These are phyloP conservation scores for Globisporangium emineosum DNA, from an alignment of 352 stramenopile genomes.

Conservation along the genomic window DNA sequence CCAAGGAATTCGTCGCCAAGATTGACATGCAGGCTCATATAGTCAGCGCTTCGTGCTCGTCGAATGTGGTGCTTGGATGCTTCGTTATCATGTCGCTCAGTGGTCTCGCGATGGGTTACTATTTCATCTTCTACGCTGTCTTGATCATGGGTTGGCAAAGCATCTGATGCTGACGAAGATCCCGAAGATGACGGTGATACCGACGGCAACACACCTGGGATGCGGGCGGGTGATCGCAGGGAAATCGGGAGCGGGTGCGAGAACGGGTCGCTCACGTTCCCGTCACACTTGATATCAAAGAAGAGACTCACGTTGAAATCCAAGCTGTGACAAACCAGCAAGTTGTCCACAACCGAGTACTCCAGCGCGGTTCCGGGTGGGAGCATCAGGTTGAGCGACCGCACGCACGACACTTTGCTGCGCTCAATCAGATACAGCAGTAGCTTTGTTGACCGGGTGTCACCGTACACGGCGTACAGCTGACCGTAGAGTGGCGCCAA, in stretches of 20 bases:
- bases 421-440: conserved; percentile 68
- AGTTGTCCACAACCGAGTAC: conserved; percentile 80
- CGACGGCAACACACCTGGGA: background rate
- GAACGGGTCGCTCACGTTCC: conserved; percentile 58
- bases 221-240: conserved; percentile 24
- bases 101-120: background rate
- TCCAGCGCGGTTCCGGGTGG: conserved; percentile 49
- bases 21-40: conserved; percentile 15
- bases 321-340: conserved; percentile 79
- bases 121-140: background rate
- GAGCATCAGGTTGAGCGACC: conserved; percentile 70
- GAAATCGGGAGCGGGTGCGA: conserved; percentile 69
- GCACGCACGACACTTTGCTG: conserved; percentile 68
- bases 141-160: background rate
- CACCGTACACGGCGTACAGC: conserved; percentile 62
- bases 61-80: conserved; percentile 13
- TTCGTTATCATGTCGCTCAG: background rate
- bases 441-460: conserved; percentile 54
- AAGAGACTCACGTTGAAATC: conserved; percentile 80
- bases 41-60: conserved; percentile 24
- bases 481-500: conserved; percentile 68
- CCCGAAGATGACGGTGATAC: conserved; percentile 11
- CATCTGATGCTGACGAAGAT: conserved; percentile 10
- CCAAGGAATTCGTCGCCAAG: conserved; percentile 2
- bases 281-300: conserved; percentile 73